These are phyloP conservation scores for Phytophthora agathidicida DNA, from an alignment of 352 stramenopile species.

Conservation along the genomic window DNA sequence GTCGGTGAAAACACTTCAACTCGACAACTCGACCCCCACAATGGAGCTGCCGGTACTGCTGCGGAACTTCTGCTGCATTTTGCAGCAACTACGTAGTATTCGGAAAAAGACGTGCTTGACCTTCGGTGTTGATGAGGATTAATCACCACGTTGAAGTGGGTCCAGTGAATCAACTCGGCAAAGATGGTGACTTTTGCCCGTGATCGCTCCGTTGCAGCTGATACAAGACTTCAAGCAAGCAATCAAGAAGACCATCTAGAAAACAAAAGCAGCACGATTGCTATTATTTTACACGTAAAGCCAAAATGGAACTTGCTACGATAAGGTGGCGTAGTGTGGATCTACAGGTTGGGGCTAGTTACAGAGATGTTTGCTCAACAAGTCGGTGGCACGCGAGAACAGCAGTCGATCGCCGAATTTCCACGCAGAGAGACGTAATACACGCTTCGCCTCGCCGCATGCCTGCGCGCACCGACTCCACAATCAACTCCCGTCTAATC, in stretches of 20 bases:
- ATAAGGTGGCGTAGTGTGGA: constrained; percentile 36
- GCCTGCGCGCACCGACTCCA: constrained; percentile 13
- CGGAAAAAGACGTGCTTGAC: no score
- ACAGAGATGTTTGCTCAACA: constrained; percentile 23
- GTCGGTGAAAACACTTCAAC: background rate
- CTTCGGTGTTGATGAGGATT: no score
- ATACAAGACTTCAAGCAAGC: no score
- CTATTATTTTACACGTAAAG: constrained; percentile 51
- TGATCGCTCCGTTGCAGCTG: no score
- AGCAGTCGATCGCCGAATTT: constrained; percentile 29
- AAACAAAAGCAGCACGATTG: constrained; percentile 31
- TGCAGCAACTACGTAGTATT: no score
- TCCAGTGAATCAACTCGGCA: no score
- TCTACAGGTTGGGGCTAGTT: constrained; percentile 38
- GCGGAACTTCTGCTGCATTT: no score
- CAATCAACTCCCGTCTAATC: constrained; percentile 52
- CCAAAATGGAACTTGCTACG: constrained; percentile 46
- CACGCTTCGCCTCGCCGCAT: constrained; percentile 31
- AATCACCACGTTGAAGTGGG: no score
- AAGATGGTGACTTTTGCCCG: no score
- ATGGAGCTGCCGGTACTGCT: no score
- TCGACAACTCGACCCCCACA: no score
- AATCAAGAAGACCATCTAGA: no score
- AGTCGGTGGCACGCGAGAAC: constrained; percentile 22
- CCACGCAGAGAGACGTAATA: constrained; percentile 41